Evolutionary conservation across 495 filamentous ascomycete genomes (phyloP).

Genomic region (Emericellopsis terricola): DNA sequence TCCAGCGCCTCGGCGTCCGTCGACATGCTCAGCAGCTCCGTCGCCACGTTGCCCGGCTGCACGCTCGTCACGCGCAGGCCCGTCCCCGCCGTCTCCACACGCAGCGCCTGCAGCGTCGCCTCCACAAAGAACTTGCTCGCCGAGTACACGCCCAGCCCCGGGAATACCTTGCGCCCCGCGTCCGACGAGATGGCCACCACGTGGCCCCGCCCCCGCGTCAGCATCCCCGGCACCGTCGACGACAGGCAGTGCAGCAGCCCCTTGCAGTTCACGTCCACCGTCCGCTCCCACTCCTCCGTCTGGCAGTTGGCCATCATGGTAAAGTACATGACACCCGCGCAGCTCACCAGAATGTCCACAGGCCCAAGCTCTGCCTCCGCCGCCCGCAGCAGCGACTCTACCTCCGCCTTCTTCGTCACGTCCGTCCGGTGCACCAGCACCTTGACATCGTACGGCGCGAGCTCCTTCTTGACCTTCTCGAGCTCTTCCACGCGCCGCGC

Average conservation of each 20-base stretch:
- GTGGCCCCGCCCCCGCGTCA: conserved; percentile 35
- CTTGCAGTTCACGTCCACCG: conserved; percentile 59
- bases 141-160: conserved; percentile 53
- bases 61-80: conserved; percentile 46
- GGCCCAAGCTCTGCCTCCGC: conserved; percentile 38
- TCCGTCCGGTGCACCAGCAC: conserved; percentile 42
- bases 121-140: conserved; percentile 61
- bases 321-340: conserved; percentile 60
- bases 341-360: conserved; percentile 47
- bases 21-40: conserved; percentile 43
- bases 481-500: conserved; percentile 43
- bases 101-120: conserved; percentile 44
- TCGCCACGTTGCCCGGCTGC: conserved; percentile 49
- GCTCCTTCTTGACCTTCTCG: conserved; percentile 32
- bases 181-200: conserved; percentile 55
- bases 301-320: conserved; percentile 53
- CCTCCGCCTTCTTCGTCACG: conserved; percentile 36
- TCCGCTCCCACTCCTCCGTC: conserved; percentile 51
- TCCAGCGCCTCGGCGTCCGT: conserved; percentile 49
- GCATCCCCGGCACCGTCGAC: conserved; percentile 41
- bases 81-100: conserved; percentile 45
- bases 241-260: conserved; percentile 45
- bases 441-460: conserved; percentile 28
- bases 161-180: conserved; percentile 53
- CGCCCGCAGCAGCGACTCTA: conserved; percentile 33